Evolutionary conservation across 2,329 filamentous ascomycete species (phyloP), one percentile per base, ranked within the genome.

Genomic region (Botrytis paeoniae): DNA sequence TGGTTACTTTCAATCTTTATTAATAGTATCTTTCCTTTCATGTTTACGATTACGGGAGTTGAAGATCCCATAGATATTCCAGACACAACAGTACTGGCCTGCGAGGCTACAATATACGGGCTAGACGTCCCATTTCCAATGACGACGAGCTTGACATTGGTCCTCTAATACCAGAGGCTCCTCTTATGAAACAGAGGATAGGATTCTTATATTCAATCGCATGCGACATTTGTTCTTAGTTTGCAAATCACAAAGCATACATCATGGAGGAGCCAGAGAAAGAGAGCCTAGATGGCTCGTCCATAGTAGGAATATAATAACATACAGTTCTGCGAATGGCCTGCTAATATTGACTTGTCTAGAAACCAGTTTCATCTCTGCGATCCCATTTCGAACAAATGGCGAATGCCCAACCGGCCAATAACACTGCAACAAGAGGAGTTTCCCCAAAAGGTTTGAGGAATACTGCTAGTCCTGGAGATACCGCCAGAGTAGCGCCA

Each of bases 321-420:
- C 35, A 20, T 60, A 22, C 20, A 32, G 29, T 22, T 16, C 70
- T 51, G 57, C 59, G 60, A 54, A 60, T 43, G 35, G 14, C 60
- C n/a, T 73, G 68, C 68, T 72, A 72, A 74, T 76, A 66, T 75
- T n/a, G 20, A 69, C 6, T 39, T 39, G n/a, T 41, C 5, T 51
- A 94, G 92, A 93, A 91, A 84, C 92, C 93, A 39, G 93, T 96
- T 69, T 96, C 93, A 69, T 95, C 93, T 69, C 85, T 96, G 74
- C 88, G 91, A 75, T 93, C 92, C 75, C 91, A 92, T 78, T 96
- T 95, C 81, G 93, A 96, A 85, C 93, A 91, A 80, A 89, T 95
- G 84, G 85, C 87, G 76, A 88, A 85, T 80, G 76, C 81, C 71
- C 84, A 84, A 72, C 81, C 84, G 74, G 75, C 81, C 78, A 77